Base-by-base conservation (phyloP, 441 rosid genomes). In the Pelargonium australe region DNA sequence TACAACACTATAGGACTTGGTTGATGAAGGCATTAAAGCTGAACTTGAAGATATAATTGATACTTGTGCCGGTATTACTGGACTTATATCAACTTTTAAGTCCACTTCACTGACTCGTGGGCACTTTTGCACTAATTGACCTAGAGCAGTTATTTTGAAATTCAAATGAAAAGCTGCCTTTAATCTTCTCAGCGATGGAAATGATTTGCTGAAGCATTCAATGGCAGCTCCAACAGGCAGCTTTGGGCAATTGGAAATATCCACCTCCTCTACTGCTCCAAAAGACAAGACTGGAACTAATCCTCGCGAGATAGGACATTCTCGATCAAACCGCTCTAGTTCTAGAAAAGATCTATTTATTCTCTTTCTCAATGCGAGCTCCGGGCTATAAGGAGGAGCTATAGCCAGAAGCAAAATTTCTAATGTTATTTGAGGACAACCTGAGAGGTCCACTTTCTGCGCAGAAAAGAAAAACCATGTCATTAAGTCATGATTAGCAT, bases 391-490 rank as follows among this genome's bases (percentile, higher is more conserved):
- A 41, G 68, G 41, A 71, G 85, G 82, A 77, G 87, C 82, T 79
- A 85, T 66, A 47, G 93, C 85, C 63, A 83, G 76, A 49, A 85
- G 76, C 74, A 92, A 67, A 65, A 80, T 69, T 64, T 75, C 81
- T 64, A 80, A 66, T 51, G 84, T 88, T 76, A 89, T 69, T 68
- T 88, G 96, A 7, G 85, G 85, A 76, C 91, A 85, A 72, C 88
- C 86, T 60, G 91, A 84, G 66, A 92, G 85, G 77, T 88, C 80
- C 68, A 92, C 75, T 77, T 62, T 83, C 95, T 92, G 92, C 72
- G 66, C 16, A 65, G 76, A 69, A 68, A 74, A 62, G 31, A 77
- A 74, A 57, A 66, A 72, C 17, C 73, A 44, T 64, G 31, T 43
- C 68, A 41, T 28, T 28, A 2, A 4, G 31, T 28, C 31, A 28